Evolutionary conservation across 2,329 filamentous ascomycete genomes (phyloP).

Genomic region (Phoma sp.): DNA sequence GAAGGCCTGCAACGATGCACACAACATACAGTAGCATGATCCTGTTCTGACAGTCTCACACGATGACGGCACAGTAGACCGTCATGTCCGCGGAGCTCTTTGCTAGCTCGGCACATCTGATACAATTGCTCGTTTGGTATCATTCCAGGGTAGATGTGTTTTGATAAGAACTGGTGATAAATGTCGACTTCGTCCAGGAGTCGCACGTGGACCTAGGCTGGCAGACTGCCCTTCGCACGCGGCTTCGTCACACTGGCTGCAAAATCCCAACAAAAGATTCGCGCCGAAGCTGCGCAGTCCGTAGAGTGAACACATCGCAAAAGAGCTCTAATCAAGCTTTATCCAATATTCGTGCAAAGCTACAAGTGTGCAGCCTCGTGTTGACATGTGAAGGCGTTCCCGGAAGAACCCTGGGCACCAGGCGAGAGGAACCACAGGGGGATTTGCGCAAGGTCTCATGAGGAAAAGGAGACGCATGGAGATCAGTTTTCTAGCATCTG

Average conservation of each 20-base stretch:
- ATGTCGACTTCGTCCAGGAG: no score
- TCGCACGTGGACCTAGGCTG: no score
- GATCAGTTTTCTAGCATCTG: slow-evolving; percentile 2
- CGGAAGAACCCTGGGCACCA: not conserved
- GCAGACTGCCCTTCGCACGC: no score
- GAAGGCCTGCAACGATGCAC: not conserved
- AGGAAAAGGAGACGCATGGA: not conserved
- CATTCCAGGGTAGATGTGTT: not conserved
- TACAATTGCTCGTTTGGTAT: not conserved
- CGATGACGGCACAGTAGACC: not conserved
- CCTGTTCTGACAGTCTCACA: not conserved
- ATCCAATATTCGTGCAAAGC: no score
- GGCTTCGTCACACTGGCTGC: no score
- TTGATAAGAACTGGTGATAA: no score
- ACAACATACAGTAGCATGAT: not conserved
- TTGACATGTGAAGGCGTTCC: not conserved
- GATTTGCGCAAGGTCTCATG: slow-evolving; percentile 13
- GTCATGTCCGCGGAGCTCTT: slow-evolving; percentile 6
- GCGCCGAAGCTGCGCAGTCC: no score
- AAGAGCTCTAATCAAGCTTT: no score
- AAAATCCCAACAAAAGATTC: no score
- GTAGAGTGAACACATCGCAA: no score
- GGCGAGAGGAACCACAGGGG: not conserved
- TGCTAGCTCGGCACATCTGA: not conserved
- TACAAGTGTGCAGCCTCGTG: no score